phyloP scores from a whole-genome alignment of 108 stramenopile genomes.

The Stephanodiscus triporus region DNA sequence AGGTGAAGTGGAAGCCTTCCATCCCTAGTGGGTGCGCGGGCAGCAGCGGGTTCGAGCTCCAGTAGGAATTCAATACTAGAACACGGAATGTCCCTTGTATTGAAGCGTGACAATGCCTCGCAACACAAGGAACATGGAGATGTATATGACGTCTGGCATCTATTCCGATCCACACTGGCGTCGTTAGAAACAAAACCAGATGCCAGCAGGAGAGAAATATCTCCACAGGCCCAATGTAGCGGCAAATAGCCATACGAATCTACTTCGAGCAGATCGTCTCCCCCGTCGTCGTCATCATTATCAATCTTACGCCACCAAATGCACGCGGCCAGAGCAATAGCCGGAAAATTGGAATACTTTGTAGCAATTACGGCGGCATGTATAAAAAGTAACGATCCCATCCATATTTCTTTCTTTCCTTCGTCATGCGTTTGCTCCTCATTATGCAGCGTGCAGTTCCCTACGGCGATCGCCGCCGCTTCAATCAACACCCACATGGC shows the following conservation, averaged over 20 bases:
- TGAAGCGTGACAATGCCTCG: slow-evolving; percentile 14
- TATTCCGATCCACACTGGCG: neutral
- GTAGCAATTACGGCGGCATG: slow-evolving; percentile 36
- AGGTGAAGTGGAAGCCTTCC: slow-evolving; percentile 39
- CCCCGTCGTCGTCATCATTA: neutral
- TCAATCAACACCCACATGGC: slow-evolving; percentile 5
- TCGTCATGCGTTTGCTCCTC: neutral
- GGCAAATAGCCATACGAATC: slow-evolving; percentile 32
- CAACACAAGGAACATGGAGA: neutral
- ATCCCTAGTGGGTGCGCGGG: slow-evolving; percentile 19
- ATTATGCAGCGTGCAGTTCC: neutral
- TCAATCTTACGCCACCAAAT: neutral
- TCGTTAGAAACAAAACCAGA: neutral
- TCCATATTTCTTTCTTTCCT: neutral
- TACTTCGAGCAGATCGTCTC: slow-evolving; percentile 4
- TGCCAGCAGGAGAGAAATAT: neutral
- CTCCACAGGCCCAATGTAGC: slow-evolving; percentile 36
- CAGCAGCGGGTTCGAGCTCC: slow-evolving; percentile 17
- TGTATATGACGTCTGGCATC: neutral
- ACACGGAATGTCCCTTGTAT: slow-evolving; percentile 18
- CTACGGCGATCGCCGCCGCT: slow-evolving; percentile 3
- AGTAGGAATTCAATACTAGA: slow-evolving; percentile 32
- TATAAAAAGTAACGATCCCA: slow-evolving; percentile 3
- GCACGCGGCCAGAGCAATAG: slow-evolving; percentile 33
- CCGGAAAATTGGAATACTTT: slow-evolving; percentile 35